phyloP scores from a whole-genome alignment of 78 protist species.

The Dictyostelium capitatum region DNA sequence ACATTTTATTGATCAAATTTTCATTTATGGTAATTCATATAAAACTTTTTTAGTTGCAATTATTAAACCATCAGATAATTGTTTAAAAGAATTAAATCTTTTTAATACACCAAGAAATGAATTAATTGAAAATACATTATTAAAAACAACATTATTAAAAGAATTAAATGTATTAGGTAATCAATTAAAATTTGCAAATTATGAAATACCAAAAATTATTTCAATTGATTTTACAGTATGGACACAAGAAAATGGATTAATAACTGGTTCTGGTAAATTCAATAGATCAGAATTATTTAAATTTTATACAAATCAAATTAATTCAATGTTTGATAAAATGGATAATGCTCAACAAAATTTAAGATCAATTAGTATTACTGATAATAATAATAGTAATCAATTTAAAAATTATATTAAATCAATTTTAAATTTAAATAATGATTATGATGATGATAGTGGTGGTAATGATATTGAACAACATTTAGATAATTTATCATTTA shows the following conservation, averaged over 20 bases:
- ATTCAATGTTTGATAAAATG: constrained; percentile 29
- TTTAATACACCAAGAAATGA: not conserved
- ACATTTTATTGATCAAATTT: constrained; percentile 38
- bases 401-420: constrained; percentile 6
- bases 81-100: not conserved
- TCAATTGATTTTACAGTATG: constrained; percentile 26
- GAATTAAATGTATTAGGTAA: constrained; percentile 42
- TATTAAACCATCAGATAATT: constrained; percentile 25
- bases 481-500: constrained; percentile 12
- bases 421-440: constrained; percentile 13
- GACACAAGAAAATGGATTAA: constrained; percentile 60
- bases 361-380: not conserved
- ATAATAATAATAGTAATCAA: too few relatives aligned
- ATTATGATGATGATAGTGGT: not conserved
- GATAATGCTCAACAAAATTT: constrained; percentile 28
- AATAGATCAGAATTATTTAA: constrained; percentile 28
- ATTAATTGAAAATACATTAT: not conserved
- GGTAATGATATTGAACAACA: not conserved
- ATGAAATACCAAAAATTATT: constrained; percentile 83
- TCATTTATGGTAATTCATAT: constrained; percentile 54
- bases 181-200: constrained; percentile 51
- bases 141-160: constrained; percentile 19
- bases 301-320: constrained; percentile 7
- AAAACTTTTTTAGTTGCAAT: constrained; percentile 70
- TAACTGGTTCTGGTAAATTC: constrained; percentile 75